Evolutionary conservation across 768 basidiomycete species (phyloP).

Genomic region (Pulveroboletus sp.): DNA sequence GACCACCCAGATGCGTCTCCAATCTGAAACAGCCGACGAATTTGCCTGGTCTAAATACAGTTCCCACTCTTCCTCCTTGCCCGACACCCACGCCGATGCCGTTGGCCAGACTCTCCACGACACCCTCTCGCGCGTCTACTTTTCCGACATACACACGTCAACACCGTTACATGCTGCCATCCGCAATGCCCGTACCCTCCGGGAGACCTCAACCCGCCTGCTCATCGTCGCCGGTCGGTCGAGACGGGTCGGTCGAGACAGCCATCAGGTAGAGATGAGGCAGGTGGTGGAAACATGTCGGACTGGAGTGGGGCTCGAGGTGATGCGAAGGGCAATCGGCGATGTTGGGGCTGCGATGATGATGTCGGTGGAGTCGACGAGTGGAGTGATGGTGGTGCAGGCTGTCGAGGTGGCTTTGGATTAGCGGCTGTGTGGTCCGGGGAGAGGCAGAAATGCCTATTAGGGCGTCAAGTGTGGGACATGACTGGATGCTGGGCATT

Average conservation of each 20-base stretch:
- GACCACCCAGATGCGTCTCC: constrained; percentile 60
- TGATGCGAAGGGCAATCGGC: constrained; percentile 75
- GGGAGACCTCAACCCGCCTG: constrained; percentile 37
- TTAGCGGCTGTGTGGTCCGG: neutral
- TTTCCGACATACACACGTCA: constrained; percentile 51
- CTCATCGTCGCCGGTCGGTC: constrained; percentile 73
- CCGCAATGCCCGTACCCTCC: constrained; percentile 34
- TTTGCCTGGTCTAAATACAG: constrained; percentile 66
- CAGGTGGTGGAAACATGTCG: constrained; percentile 46
- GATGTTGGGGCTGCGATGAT: constrained; percentile 83
- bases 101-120: constrained; percentile 12
- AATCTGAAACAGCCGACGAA: constrained; percentile 82
- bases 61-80: constrained; percentile 10
- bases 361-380: constrained; percentile 43
- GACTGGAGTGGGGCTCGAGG: constrained; percentile 8
- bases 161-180: constrained; percentile 56
- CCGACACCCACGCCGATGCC: neutral
- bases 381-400: constrained; percentile 60
- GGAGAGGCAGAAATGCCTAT: too few relatives aligned
- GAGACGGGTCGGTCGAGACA: constrained; percentile 64
- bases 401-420: neutral
- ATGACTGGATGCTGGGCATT: neutral
- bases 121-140: constrained; percentile 57
- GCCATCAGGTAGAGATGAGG: constrained; percentile 68
- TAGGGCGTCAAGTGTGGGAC: neutral